Base-by-base conservation (phyloP, 1,284 basidiomycete species). In the Cryptococcus hybrid region DNA sequence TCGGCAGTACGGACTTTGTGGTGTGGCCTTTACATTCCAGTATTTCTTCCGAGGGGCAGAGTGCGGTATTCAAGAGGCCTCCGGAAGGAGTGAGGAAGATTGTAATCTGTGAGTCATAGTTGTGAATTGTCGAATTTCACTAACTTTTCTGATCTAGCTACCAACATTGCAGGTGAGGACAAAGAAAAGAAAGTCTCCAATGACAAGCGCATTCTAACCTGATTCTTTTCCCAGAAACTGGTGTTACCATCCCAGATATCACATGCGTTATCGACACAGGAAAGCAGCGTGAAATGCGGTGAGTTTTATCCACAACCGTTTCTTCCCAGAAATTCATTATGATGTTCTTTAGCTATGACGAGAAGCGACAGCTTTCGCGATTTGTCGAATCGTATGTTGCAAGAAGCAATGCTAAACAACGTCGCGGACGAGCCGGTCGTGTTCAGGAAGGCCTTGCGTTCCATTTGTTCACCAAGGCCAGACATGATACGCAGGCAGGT, bases 251-350 rank as follows among this genome's bases (percentile, higher is more conserved):
- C 58, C 95, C 95, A 4, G 96, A 99, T 69, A 91, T 98, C 57
- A 98, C 95, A 2, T 95, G 93, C 68, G 96, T 99, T 11, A 94
- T 99, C 57, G 96, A 99, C 74, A 86, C 87, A 0, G 96, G 96
- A 50, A 94, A 92, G 72, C 94, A 99, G 73, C 84, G 90, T 61
- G 82, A 92, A 79, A 94, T 95, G 88, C 85, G 88, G 87, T 88
- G 3, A 38, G 50, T 18, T 56, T 30, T 18, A 5, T n/a, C 8
- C 37, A 12, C 13, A 34, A 12, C 7, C 6, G 7, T 30, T 13
- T 15, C 7, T 36, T 8, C 40, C n/a, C 34, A 37, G 38, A 13
- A 7, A 6, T 57, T 13, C 13, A 9, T 11, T 30, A 30, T 30
- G 30, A 30, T 30, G 30, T 30, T 30, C 30, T 30, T 30, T 63